Percentiles rank a stretch among this genome's conserved stretches.
phyloP scores from a whole-genome alignment of 768 basidiomycete genomes.

The Saitozyma sp. region DNA sequence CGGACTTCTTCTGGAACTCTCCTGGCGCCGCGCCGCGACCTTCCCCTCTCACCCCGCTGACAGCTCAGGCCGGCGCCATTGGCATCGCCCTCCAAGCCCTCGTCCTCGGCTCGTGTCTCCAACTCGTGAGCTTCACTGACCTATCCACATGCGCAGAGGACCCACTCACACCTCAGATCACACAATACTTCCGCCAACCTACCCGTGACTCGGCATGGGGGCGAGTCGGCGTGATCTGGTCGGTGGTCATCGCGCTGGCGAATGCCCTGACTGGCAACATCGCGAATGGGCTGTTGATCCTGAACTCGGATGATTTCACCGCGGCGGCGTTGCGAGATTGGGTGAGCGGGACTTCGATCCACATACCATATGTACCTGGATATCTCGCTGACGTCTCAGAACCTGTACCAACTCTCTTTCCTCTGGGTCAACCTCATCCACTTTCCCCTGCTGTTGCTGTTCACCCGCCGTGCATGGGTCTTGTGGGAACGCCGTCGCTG shows the following conservation, averaged over 20 bases:
- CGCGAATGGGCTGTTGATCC: slow-evolving; percentile 4
- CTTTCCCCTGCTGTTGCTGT: slow-evolving; percentile 10
- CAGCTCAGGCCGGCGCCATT: slow-evolving; percentile 4
- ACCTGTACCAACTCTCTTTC: slow-evolving; percentile 6
- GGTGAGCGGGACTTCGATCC: neutral
- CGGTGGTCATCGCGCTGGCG: slow-evolving; percentile 1
- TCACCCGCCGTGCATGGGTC: slow-evolving; percentile 9
- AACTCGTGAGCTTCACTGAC: slow-evolving; percentile 6
- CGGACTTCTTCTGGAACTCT: too few relatives aligned
- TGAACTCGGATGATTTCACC: slow-evolving; percentile 12
- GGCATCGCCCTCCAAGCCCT: slow-evolving; percentile 13
- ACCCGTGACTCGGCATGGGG: slow-evolving; percentile 4
- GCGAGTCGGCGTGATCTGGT: slow-evolving; percentile 11
- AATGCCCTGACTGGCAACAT: slow-evolving; percentile 7
- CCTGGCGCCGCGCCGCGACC: too few relatives aligned
- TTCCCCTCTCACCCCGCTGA: slow-evolving; percentile 4
- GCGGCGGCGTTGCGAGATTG: slow-evolving; percentile 10
- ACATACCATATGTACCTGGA: neutral
- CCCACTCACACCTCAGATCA: neutral
- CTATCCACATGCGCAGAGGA: neutral
- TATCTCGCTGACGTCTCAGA: slow-evolving; percentile 1
- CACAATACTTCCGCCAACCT: neutral
- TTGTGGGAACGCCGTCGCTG: slow-evolving; percentile 4
- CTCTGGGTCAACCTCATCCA: slow-evolving; percentile 7
- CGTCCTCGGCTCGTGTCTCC: slow-evolving; percentile 7